Evolutionary conservation across 176 grass and related monocot species (phyloP), one percentile per base, ranked within the genome.

Genomic region (Musa beccarii): DNA sequence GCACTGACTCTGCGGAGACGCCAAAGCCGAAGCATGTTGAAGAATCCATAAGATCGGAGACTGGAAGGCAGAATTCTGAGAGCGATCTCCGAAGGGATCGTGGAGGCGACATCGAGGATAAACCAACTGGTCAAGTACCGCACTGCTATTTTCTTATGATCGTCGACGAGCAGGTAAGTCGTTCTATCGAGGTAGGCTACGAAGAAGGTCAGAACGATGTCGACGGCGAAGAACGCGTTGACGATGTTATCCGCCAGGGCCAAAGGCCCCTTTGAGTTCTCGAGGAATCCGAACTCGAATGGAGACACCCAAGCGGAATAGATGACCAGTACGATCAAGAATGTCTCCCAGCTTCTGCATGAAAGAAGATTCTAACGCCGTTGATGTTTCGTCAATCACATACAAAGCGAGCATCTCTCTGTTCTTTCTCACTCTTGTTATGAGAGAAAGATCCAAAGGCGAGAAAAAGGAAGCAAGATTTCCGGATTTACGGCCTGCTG

Each of bases 11-110:
- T 89, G 10, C 95, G 83, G 54, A 98, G 88, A 80, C 95, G 90
- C 90, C 95, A 98, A 54, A 98, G 78, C 69, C 95, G 90, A 69
- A 98, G 89, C 88, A 98, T 90, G 79, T 90, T 93, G 83, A 98
- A 93, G 74, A 93, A 98, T 72, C 95, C 90, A 75, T 87, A 93
- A 15, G 82, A 87, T 50, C 80, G 85, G 22, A 93, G 84, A 6
- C 51, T 84, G 21, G 53, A 16, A 70, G 95, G 88, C 51, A 93
- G 73, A 19, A 93, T 82, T 69, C 16, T 78, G 55, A 88, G 80
- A 80, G 82, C 82, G 69, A 91, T 2, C 80, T 98, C 94, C 20
- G 78, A 64, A 4, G 94, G 94, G 53, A 93, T 78, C 7, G 90
- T 98, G 17, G 90, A 93, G 16, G 80, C 82, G 9, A 93, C 77